phyloP scores from a whole-genome alignment of 306 rosid genomes.

The Medicago lupulina region DNA sequence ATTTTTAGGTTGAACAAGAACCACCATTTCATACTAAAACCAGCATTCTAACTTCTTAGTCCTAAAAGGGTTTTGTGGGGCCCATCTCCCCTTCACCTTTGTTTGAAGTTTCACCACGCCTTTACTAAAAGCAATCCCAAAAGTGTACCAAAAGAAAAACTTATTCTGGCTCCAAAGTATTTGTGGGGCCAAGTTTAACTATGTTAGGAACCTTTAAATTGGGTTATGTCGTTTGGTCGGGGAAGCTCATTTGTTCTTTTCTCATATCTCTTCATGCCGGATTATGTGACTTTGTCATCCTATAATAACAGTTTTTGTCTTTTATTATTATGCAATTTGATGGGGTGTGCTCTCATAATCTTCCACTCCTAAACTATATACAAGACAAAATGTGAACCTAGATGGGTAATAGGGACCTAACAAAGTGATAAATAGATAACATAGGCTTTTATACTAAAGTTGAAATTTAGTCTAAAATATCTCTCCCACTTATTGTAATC shows the following conservation, averaged over 20 bases:
- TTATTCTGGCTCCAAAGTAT: conserved; percentile 54
- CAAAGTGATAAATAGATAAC: conserved; percentile 32
- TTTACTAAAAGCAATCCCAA: conserved; percentile 53
- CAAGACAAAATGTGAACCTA: conserved; percentile 60
- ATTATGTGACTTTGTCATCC: conserved; percentile 62
- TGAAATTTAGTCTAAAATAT: neutral
- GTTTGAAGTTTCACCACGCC: conserved; percentile 73
- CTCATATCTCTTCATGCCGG: conserved; percentile 57
- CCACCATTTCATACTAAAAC: neutral
- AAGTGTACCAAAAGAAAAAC: conserved; percentile 63
- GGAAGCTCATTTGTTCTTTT: conserved; percentile 46
- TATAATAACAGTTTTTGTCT: conserved; percentile 42
- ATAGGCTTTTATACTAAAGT: neutral
- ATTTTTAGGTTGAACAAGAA: neutral
- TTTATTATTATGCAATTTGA: conserved; percentile 36
- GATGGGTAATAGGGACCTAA: conserved; percentile 45
- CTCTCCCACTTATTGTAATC: neutral
- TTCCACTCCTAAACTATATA: conserved; percentile 44
- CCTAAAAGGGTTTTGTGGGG: conserved; percentile 45
- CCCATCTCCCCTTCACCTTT: conserved; percentile 23
- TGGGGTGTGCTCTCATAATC: conserved; percentile 38
- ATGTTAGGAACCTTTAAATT: conserved; percentile 56
- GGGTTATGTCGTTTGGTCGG: conserved; percentile 83
- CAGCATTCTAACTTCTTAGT: neutral
- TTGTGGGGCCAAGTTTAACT: conserved; percentile 70